These are phyloP conservation scores for Patellaria atrata DNA, from an alignment of 495 filamentous ascomycete genomes.

Conservation along the genomic window DNA sequence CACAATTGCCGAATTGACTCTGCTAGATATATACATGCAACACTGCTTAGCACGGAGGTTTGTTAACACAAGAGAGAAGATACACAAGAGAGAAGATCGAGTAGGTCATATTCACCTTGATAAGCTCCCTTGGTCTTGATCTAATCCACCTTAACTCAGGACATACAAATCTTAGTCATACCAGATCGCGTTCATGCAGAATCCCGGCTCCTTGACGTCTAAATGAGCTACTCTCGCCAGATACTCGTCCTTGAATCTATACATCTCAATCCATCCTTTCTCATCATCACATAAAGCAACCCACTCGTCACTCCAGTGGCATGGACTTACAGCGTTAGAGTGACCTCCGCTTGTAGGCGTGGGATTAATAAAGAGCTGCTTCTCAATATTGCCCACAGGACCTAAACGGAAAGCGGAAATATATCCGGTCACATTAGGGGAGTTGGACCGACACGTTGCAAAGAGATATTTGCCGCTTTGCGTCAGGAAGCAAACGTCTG, in stretches of 20 bases:
- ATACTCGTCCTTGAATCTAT: constrained; percentile 66
- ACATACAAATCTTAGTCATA: constrained; percentile 59
- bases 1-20: too few species aligned
- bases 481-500: constrained; percentile 60
- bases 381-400: constrained; percentile 54
- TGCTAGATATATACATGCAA: too few species aligned
- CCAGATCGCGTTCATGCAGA: constrained; percentile 86
- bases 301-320: constrained; percentile 73
- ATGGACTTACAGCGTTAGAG: constrained; percentile 68
- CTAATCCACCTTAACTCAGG: neutral
- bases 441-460: constrained; percentile 66
- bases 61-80: too few species aligned
- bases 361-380: constrained; percentile 63
- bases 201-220: constrained; percentile 64
- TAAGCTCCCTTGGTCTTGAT: too few species aligned
- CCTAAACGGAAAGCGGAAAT: constrained; percentile 62
- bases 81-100: too few species aligned
- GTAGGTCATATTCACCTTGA: too few species aligned
- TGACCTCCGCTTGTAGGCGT: constrained; percentile 77
- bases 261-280: constrained; percentile 74
- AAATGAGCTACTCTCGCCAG: constrained; percentile 57
- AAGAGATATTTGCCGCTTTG: constrained; percentile 55
- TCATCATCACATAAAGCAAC: constrained; percentile 73
- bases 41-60: too few species aligned
- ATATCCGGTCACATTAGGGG: constrained; percentile 61